Base-by-base conservation (phyloP, 2,329 filamentous ascomycete genomes). In the Xylariaceae sp. region DNA sequence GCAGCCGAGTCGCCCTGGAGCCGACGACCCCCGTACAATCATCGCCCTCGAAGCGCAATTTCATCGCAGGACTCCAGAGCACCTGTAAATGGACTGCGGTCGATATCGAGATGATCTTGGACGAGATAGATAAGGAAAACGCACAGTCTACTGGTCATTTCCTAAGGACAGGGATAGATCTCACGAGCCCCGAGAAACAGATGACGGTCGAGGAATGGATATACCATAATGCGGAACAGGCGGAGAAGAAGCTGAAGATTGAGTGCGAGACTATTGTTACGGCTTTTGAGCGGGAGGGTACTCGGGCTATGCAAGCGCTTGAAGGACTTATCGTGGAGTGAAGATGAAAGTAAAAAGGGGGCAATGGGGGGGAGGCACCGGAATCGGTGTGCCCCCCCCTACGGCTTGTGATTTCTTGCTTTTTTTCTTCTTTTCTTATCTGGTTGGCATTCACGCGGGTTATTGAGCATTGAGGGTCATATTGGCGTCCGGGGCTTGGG, bases 141-240 rank as follows among this genome's bases (percentile, higher is more conserved):
- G 70, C 72, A 0, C 73, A 74, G 1, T 73, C 46, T 6, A 55
- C 60, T 11, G 45, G 74, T 19, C 60, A 55, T 7, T 73, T 83
- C 30, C 68, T 86, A 12, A 76, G 74, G 53, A 75, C 78, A 40
- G 83, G 81, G 9, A 77, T 77, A 0, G 80, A 80, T 11, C 72
- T 99, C 51, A 86, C 81, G 2, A 87, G 80, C 51, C 81, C 85
- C 0, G 94, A 97, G 74, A 91, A 87, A 75, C 77, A 80, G 39
- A 96, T 99, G 91, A 92, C 85, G 4, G 89, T 97, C 0, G 90
- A 96, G 70, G 85, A 96, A 70, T 99, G 92, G 90, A 87, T 99
- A 40, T 77, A 85, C 55, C 81, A 86, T 71, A 91, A 94, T 62
- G 94, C 94, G 0, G 80, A 80, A 57, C 78, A 86, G 67, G 90